Conservation (phyloP, 192 early-diverging fungal genomes). For the Coemansia umbellata region DNA sequence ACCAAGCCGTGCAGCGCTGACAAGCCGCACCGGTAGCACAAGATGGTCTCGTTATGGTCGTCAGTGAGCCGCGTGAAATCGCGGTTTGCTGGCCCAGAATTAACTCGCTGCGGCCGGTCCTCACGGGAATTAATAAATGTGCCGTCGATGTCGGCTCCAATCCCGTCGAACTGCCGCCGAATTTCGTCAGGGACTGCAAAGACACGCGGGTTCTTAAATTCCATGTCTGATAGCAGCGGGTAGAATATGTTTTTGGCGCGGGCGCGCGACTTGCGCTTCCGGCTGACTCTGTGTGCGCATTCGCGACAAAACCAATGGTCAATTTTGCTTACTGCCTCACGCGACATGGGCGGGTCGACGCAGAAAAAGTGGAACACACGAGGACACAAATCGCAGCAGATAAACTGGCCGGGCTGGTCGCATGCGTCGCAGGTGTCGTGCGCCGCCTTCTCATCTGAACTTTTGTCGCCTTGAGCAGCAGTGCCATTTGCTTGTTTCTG, state of each 20-base stretch:
- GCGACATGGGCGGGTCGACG: conserved; percentile 41
- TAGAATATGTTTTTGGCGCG: conserved; percentile 44
- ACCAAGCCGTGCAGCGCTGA: conserved; percentile 39
- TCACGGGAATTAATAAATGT: conserved; percentile 36
- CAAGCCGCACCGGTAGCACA: conserved; percentile 47
- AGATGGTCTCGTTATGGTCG: conserved; percentile 35
- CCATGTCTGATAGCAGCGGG: conserved; percentile 32
- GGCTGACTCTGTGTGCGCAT: conserved; percentile 20
- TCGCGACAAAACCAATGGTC: conserved; percentile 48
- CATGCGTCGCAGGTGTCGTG: conserved; percentile 49
- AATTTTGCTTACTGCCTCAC: conserved; percentile 24
- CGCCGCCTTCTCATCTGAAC: conserved; percentile 1
- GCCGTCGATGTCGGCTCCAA: conserved; percentile 38
- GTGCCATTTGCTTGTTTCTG: conserved; percentile 6
- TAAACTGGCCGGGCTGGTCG: conserved; percentile 41
- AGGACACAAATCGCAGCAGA: conserved; percentile 48
- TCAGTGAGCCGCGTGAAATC: conserved; percentile 40
- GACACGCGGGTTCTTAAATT: conserved; percentile 33
- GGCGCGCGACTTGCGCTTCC: conserved; percentile 40
- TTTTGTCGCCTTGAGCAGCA: neutral
- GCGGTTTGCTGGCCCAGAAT: conserved; percentile 19
- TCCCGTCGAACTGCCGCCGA: conserved; percentile 43
- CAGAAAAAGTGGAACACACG: conserved; percentile 48
- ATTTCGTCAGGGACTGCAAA: conserved; percentile 49
- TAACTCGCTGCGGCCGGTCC: conserved; percentile 24